A percentile compares a stretch with the other conserved stretches of the same genome.
These are phyloP conservation scores for Gossypium anomalum DNA, from an alignment of 345 rosid genomes.

Conservation along the genomic window DNA sequence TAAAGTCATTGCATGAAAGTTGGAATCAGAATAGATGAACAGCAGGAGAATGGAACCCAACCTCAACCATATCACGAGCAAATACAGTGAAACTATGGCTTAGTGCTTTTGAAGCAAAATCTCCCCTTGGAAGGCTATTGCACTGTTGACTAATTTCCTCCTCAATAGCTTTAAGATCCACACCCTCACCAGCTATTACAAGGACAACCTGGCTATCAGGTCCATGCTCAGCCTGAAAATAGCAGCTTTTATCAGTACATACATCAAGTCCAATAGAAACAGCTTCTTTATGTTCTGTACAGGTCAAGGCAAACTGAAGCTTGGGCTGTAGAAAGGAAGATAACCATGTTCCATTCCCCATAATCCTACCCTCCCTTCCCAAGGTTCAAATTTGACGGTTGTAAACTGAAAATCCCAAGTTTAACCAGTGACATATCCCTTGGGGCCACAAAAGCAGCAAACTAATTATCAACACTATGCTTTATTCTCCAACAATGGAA, in stretches of 20 bases:
- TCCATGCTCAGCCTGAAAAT: slow-evolving; percentile 89
- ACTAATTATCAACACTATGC: neutral
- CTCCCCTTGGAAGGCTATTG: slow-evolving; percentile 71
- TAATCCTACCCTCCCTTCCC: neutral
- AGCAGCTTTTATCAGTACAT: neutral
- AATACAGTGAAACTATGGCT: slow-evolving; percentile 77
- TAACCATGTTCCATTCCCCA: neutral
- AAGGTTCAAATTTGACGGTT: neutral
- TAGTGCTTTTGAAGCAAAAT: slow-evolving; percentile 74
- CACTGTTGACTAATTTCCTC: slow-evolving; percentile 77
- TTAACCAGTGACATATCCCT: neutral
- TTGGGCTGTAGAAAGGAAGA: neutral
- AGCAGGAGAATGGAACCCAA: slow-evolving; percentile 20
- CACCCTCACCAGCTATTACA: slow-evolving; percentile 74
- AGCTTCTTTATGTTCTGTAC: neutral
- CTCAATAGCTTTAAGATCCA: slow-evolving; percentile 65
- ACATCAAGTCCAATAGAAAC: neutral
- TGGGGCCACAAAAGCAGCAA: neutral
- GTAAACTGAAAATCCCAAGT: neutral
- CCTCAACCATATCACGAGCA: slow-evolving; percentile 86
- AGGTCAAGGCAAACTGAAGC: neutral
- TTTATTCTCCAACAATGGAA: neutral
- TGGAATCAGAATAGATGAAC: neutral
- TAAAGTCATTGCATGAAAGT: neutral
- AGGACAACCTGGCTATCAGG: slow-evolving; percentile 97